Evolutionary conservation across 805 yeast genomes (phyloP), one percentile per base, ranked within the genome.

Genomic region (Komagataella mondaviorum): DNA sequence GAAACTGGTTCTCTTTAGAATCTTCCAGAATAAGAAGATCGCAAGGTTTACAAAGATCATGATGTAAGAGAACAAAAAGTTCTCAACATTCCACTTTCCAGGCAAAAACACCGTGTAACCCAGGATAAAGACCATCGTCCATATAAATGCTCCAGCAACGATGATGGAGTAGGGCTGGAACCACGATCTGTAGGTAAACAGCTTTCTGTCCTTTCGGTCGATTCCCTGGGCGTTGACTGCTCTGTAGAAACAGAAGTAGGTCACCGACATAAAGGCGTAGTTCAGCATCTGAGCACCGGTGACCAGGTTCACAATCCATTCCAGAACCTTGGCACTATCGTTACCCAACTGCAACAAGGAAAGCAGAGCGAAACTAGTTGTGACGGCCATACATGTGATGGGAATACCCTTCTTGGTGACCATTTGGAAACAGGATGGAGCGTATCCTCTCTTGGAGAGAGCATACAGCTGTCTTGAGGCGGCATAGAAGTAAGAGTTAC

Each of bases 401-500:
- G 95, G 95, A 10, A 83, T 84, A 51, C 95, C 95, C 46, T 75
- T 68, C 51, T 71, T 73, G 60, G 78, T 76, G 61, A 90, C 83
- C 59, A 68, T 70, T 16, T 77, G 66, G 59, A 87, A 84, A 51
- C 83, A 60, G 14, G 65, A 64, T 5, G 95, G 95, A 1, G 91
- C 91, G 57, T 78, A 77, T 1, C 89, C 88, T 55, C 75, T 77
- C 22, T 74, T 63, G 0, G 91, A 83, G 65, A 85, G 69, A 3
- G 87, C 85, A 60, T 81, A 81, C n/a, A 85, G 69, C 44, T 63
- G 63, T 59, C 77, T 62, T 8, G 88, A 77, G 0, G 90, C 80
- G 53, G 87, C 80, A 61, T 76, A 85, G 18, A 83, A 76, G 62
- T 81, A 82, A 5, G 90, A 83, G 66, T 86, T 86, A 48, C 93